Base-by-base conservation (phyloP, 495 filamentous ascomycete species). In the Trichocladium uniseriatum region DNA sequence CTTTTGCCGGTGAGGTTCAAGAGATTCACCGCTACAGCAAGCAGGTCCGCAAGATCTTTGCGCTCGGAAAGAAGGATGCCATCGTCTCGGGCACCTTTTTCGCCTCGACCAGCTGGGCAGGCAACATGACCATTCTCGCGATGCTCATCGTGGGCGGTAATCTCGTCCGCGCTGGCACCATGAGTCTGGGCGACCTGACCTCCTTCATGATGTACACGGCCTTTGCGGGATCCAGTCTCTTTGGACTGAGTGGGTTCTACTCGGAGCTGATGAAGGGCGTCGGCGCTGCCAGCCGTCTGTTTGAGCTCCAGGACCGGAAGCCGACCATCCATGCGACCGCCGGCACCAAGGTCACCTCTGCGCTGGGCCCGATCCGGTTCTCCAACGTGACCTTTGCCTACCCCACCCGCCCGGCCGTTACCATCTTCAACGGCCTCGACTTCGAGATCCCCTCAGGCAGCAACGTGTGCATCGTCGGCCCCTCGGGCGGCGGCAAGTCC, bases 221-320 rank as follows among this genome's bases (percentile, higher is more conserved):
- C 16, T 96, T 91, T 68, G 90, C 90, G 16, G 90, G 90, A 8
- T 85, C 82, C 20, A 89, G 84, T 68, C 79, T 98, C 53, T 94
- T 97, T 54, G 92, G 92, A 3, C 71, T 98, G 9, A 94, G 89
- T 28, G 87, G 84, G 56, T 98, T 98, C 70, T 96, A 95, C 71
- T 95, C 89, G 9, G 92, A 98, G 64, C 78, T 98, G 16, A 97
- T 96, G 92, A 97, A 97, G 62, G 94, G 94, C 34, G 92, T 95
- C 19, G 92, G 92, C 56, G 92, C 92, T 32, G 94, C 92, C 11
- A 91, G 83, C 59, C 86, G 92, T 21, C 75, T 98, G 6, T 98
- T 98, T 61, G 92, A 98, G 62, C 75, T 98, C 5, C 90, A 97
- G 66, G 92, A 98, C 67, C 84, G 92, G 50, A 77, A 94, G 37